A percentile compares a stretch with the other conserved stretches of the same genome.
Evolutionary conservation across 768 basidiomycete species (phyloP).

Genomic region (Dioszegia hungarica): DNA sequence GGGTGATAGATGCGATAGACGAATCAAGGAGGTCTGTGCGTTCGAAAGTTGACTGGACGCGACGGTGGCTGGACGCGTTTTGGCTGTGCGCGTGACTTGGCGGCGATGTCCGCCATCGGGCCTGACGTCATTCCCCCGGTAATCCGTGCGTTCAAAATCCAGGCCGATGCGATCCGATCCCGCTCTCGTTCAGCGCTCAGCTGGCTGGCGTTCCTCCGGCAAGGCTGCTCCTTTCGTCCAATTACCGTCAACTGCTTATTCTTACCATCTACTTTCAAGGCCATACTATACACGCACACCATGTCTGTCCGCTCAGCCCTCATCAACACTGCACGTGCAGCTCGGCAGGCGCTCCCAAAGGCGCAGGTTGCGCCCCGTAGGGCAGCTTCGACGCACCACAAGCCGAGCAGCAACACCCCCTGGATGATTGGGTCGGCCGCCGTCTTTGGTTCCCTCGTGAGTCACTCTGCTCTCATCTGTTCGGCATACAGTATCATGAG

Average conservation of each 20-base stretch:
- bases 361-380: conserved; percentile 3
- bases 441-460: conserved; percentile 19
- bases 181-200: background rate
- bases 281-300: background rate
- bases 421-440: conserved; percentile 16
- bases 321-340: conserved; percentile 7
- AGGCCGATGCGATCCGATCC: background rate
- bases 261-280: too few relatives aligned
- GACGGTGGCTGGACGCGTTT: background rate
- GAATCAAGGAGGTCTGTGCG: too few relatives aligned
- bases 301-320: conserved; percentile 18
- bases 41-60: conserved; percentile 3
- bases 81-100: background rate
- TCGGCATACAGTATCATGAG: background rate
- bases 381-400: conserved; percentile 3
- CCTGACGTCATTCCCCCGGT: background rate
- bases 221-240: background rate
- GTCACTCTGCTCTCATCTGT: too few relatives aligned
- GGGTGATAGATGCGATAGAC: background rate
- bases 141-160: too few relatives aligned
- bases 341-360: conserved; percentile 4
- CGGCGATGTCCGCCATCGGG: background rate
- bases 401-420: conserved; percentile 12
- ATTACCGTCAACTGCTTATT: background rate
- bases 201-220: too few relatives aligned